phyloP scores from a whole-genome alignment of 371 early-diverging fungal genomes.

The Dinochytrium kinnereticum region DNA sequence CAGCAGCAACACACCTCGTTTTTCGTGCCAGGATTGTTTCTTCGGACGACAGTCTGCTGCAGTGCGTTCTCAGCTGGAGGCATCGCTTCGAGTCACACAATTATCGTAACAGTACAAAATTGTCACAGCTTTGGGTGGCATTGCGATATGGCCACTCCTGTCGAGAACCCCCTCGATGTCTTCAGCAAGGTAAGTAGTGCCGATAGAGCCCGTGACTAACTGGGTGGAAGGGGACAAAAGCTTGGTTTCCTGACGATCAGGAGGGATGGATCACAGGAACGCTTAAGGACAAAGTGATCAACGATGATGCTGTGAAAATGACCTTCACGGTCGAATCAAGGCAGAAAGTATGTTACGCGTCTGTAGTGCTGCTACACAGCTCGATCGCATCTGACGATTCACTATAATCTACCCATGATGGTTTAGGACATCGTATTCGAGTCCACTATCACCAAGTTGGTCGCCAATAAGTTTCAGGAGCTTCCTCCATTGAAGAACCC shows the following conservation, averaged over 20 bases:
- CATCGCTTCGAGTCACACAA: not conserved
- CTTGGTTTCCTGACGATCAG: conserved; percentile 88
- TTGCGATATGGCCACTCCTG: conserved; percentile 20
- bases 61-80: not conserved
- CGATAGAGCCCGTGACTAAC: not conserved
- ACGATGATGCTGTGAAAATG: conserved; percentile 64
- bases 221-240: conserved; percentile 54
- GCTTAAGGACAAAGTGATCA: conserved; percentile 62
- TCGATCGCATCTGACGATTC: not conserved
- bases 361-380: not conserved
- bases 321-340: conserved; percentile 65
- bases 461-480: conserved; percentile 65
- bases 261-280: conserved; percentile 87
- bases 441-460: conserved; percentile 70
- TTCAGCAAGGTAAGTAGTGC: conserved; percentile 24
- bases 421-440: conserved; percentile 74
- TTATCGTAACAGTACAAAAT: conserved; percentile 3
- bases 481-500: conserved; percentile 92
- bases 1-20: conserved; percentile 26
- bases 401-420: not conserved
- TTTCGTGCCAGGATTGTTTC: conserved; percentile 39
- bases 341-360: conserved; percentile 38
- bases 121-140: too few relatives aligned
- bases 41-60: not conserved
- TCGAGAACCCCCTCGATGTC: conserved; percentile 24